Percentiles rank a stretch among this genome's conserved stretches.
These are phyloP conservation scores for Zymoseptoria ardabiliae DNA, from an alignment of 2,329 filamentous ascomycete genomes.

Conservation along the genomic window DNA sequence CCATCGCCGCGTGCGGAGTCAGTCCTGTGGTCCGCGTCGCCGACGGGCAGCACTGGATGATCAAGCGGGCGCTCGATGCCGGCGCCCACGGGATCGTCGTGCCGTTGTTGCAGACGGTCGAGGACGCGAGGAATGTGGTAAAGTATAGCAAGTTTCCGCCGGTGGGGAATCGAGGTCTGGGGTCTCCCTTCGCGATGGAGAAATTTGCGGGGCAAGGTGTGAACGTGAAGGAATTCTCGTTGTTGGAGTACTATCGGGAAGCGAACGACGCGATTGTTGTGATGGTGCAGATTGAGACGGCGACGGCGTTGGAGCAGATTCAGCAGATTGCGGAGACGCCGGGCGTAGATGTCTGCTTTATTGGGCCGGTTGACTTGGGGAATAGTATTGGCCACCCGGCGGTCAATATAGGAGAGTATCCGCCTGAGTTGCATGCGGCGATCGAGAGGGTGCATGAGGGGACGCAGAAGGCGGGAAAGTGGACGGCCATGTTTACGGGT, in stretches of 20 bases:
- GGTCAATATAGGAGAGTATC: conserved; percentile 36
- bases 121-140: conserved; percentile 47
- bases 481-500: conserved; percentile 48
- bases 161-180: conserved; percentile 48
- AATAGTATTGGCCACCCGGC: conserved; percentile 52
- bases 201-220: conserved; percentile 25
- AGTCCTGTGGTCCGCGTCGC: conserved; percentile 43
- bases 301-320: conserved; percentile 32
- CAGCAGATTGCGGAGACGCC: conserved; percentile 44
- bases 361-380: conserved; percentile 51
- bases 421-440: conserved; percentile 44
- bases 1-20: conserved; percentile 39
- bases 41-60: conserved; percentile 55
- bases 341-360: conserved; percentile 44
- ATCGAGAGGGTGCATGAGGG: conserved; percentile 46
- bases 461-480: conserved; percentile 47
- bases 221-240: conserved; percentile 9
- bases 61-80: conserved; percentile 53
- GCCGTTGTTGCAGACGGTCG: conserved; percentile 28
- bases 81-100: conserved; percentile 54
- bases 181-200: conserved; percentile 45
- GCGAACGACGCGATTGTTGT: conserved; percentile 47
- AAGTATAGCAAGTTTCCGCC: conserved; percentile 51
- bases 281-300: conserved; percentile 42
- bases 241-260: conserved; percentile 45